A percentile compares a stretch with the other conserved stretches of the same genome.
Evolutionary conservation across 2,329 filamentous ascomycete species (phyloP).

Genomic region (Monascus ruber): DNA sequence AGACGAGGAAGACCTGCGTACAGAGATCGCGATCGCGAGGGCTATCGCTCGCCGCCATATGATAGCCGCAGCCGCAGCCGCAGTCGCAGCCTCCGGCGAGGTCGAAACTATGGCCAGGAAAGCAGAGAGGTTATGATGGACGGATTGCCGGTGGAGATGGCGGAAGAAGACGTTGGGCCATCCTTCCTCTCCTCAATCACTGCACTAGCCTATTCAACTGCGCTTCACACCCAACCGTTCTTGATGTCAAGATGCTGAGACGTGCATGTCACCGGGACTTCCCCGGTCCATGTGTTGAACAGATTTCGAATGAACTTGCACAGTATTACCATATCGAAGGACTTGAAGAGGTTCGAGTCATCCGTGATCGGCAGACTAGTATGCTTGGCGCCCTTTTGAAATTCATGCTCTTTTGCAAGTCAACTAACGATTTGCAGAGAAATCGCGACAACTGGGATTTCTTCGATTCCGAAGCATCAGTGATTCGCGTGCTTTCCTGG

Average conservation of each 20-base stretch:
- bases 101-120: conserved; percentile 29
- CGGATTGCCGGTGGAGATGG: conserved; percentile 37
- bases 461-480: conserved; percentile 41
- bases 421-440: conserved; percentile 27
- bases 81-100: conserved; percentile 27
- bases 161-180: conserved; percentile 40
- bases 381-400: conserved; percentile 7
- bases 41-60: conserved; percentile 32
- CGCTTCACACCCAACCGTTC: conserved; percentile 9
- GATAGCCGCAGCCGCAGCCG: conserved; percentile 19
- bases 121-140: conserved; percentile 42
- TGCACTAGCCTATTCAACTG: conserved; percentile 7
- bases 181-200: conserved; percentile 17
- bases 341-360: conserved; percentile 47
- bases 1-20: conserved; percentile 27
- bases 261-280: conserved; percentile 21
- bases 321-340: conserved; percentile 40
- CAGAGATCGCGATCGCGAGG: conserved; percentile 36
- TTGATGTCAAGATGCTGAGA: conserved; percentile 29
- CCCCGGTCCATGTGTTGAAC: conserved; percentile 27
- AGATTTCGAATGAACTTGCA: conserved; percentile 46
- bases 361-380: conserved; percentile 49
- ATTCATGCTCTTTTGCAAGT: conserved; percentile 1
- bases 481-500: conserved; percentile 42
- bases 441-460: conserved; percentile 47